Evolutionary conservation across 106 monocot genomes (phyloP).

Genomic region (Vanilla planifolia): DNA sequence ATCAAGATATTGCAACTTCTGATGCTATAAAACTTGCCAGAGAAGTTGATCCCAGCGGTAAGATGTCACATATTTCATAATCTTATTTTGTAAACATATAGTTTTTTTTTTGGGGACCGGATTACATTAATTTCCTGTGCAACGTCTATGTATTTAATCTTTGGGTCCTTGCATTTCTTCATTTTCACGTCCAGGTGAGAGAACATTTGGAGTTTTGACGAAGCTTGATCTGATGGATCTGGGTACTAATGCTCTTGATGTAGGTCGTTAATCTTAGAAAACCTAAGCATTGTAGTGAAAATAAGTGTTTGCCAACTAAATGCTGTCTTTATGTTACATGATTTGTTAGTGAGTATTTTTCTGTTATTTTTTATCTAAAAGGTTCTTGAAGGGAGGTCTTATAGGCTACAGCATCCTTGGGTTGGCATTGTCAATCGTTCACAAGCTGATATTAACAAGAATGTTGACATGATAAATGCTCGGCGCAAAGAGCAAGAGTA

Average conservation of each 20-base stretch:
- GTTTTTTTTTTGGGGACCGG: background rate
- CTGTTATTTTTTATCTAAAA: constrained; percentile 13
- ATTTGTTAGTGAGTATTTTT: too few species aligned
- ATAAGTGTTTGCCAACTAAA: too few species aligned
- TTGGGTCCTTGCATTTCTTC: too few species aligned
- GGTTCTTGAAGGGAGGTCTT: constrained; percentile 93
- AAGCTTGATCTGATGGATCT: constrained; percentile 99
- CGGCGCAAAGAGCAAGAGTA: constrained; percentile 91
- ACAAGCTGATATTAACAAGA: constrained; percentile 99
- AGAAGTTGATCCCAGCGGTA: constrained; percentile 96
- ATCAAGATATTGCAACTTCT: constrained; percentile 99
- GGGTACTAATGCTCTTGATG: constrained; percentile 98
- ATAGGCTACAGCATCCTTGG: constrained; percentile 95
- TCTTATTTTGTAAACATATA: too few species aligned
- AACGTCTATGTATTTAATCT: constrained; percentile 8
- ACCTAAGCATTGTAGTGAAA: too few species aligned
- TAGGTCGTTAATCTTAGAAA: too few species aligned
- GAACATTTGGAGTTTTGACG: constrained; percentile 98
- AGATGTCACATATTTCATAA: too few species aligned
- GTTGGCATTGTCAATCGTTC: constrained; percentile 99
- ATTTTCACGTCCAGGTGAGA: constrained; percentile 71
- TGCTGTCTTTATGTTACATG: too few species aligned
- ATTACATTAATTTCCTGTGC: background rate
- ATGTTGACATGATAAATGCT: constrained; percentile 93
- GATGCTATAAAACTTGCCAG: constrained; percentile 98